phyloP scores from a whole-genome alignment of 345 rosid species.

The Arabidopsis suecica region DNA sequence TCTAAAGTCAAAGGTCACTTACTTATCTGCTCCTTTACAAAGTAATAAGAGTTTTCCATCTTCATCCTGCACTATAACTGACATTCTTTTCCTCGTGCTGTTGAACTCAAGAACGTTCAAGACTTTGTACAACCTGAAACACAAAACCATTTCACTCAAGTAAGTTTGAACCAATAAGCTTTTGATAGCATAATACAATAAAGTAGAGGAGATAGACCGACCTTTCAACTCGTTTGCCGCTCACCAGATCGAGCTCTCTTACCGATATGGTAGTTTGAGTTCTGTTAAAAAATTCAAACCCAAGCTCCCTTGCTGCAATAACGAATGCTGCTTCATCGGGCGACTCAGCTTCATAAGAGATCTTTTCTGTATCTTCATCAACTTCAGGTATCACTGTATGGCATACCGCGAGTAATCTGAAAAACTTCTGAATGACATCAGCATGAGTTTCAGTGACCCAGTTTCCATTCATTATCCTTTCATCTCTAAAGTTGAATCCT shows the following conservation, averaged over 20 bases:
- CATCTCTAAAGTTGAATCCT: slow-evolving; percentile 90
- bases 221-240: slow-evolving; percentile 76
- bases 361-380: slow-evolving; percentile 69
- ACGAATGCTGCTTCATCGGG: slow-evolving; percentile 98
- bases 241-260: slow-evolving; percentile 59
- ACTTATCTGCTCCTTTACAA: slow-evolving; percentile 98
- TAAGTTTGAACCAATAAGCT: not conserved
- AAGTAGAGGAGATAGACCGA: slow-evolving; percentile 42
- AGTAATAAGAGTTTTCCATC: slow-evolving; percentile 74
- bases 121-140: slow-evolving; percentile 69
- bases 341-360: slow-evolving; percentile 91
- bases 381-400: slow-evolving; percentile 94
- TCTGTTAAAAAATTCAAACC: slow-evolving; percentile 82
- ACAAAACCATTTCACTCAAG: not conserved
- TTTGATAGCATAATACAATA: not conserved
- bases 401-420: slow-evolving; percentile 76
- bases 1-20: slow-evolving; percentile 11
- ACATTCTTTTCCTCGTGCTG: slow-evolving; percentile 93
- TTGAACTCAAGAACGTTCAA: slow-evolving; percentile 83
- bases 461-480: slow-evolving; percentile 75
- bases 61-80: slow-evolving; percentile 76
- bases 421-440: slow-evolving; percentile 67
- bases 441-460: slow-evolving; percentile 78
- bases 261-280: slow-evolving; percentile 71
- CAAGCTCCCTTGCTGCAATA: slow-evolving; percentile 93